Evolutionary conservation across 257 asterid species (phyloP).

Genomic region (Rauvolfia tetraphylla): DNA sequence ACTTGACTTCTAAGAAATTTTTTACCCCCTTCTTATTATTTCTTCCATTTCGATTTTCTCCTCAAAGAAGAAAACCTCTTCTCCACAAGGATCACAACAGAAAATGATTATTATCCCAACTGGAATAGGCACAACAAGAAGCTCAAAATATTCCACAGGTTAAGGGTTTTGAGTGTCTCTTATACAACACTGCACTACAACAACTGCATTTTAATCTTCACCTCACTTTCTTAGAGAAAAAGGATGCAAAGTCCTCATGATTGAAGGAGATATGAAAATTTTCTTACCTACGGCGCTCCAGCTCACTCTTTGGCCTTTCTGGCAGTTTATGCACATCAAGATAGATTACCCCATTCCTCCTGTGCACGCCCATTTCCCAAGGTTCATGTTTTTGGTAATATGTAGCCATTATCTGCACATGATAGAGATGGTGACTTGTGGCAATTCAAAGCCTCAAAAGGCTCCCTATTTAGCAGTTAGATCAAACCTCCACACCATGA

Average conservation of each 20-base stretch:
- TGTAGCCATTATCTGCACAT: slow-evolving; percentile 79
- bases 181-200: neutral
- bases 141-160: neutral
- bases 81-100: neutral
- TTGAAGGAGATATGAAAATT: neutral
- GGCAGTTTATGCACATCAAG: slow-evolving; percentile 92
- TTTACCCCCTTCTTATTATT: neutral
- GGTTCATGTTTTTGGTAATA: slow-evolving; percentile 90
- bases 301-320: slow-evolving; percentile 86
- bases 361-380: slow-evolving; percentile 99
- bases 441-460: slow-evolving; percentile 2
- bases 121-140: neutral
- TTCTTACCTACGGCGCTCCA: slow-evolving; percentile 76
- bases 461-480: neutral
- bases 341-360: slow-evolving; percentile 85
- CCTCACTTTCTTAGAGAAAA: slow-evolving; percentile 1
- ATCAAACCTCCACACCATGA: neutral
- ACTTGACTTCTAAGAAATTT: too few relatives aligned
- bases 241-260: neutral
- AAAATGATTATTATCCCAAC: neutral
- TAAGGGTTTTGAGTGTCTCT: neutral
- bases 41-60: neutral
- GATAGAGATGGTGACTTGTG: slow-evolving; percentile 5
- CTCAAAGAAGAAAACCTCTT: neutral
- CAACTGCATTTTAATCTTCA: neutral